phyloP scores from a whole-genome alignment of 306 rosid species.

The Myrica gale region DNA sequence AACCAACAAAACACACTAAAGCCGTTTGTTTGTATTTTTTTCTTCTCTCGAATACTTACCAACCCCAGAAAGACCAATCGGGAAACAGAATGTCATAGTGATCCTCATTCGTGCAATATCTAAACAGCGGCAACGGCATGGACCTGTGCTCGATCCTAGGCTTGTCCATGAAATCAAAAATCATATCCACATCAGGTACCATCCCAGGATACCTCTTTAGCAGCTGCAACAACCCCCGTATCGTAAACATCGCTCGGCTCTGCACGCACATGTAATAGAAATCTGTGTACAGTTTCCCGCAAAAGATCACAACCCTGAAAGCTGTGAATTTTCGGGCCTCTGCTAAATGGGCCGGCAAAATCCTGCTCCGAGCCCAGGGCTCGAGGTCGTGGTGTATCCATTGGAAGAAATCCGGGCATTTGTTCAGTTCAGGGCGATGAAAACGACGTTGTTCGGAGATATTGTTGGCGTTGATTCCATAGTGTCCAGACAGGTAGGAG shows the following conservation, averaged over 20 bases:
- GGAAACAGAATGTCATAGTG: constrained; percentile 95
- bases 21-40: too few relatives aligned
- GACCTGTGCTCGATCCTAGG: constrained; percentile 49
- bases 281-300: constrained; percentile 71
- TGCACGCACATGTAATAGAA: constrained; percentile 87
- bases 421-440: neutral
- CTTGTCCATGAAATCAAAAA: constrained; percentile 98
- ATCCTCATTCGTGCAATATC: constrained; percentile 72
- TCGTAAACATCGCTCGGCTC: constrained; percentile 82
- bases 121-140: constrained; percentile 81
- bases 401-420: constrained; percentile 66
- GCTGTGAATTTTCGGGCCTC: constrained; percentile 61
- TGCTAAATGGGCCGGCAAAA: constrained; percentile 45
- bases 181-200: constrained; percentile 90
- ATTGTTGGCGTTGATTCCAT: neutral
- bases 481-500: constrained; percentile 66
- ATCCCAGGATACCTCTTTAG: constrained; percentile 68
- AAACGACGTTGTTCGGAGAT: neutral
- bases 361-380: constrained; percentile 59
- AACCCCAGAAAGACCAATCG: constrained; percentile 99
- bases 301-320: constrained; percentile 71
- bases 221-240: constrained; percentile 87
- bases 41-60: constrained; percentile 52
- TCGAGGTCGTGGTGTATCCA: constrained; percentile 70
- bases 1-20: neutral